A percentile compares a stretch with the other conserved stretches of the same genome.
phyloP scores from a whole-genome alignment of 495 filamentous ascomycete genomes.

The Penicillium coffeae region DNA sequence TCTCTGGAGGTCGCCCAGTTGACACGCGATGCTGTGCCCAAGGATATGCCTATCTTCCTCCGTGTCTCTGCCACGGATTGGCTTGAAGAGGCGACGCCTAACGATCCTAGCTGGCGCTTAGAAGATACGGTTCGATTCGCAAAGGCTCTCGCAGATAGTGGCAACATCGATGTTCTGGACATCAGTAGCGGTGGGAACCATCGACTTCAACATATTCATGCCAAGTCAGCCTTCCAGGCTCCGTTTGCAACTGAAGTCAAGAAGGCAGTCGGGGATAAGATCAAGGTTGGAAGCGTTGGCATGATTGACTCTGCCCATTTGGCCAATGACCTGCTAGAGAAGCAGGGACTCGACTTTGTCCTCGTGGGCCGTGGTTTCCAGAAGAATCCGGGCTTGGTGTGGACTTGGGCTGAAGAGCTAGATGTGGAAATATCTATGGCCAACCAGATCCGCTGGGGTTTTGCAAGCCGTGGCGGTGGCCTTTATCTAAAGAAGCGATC shows the following conservation, averaged over 20 bases:
- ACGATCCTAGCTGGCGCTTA: constrained; percentile 52
- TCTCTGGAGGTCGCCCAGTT: constrained; percentile 54
- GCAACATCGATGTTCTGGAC: constrained; percentile 60
- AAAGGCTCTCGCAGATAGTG: constrained; percentile 45
- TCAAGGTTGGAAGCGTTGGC: constrained; percentile 58
- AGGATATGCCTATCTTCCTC: constrained; percentile 62
- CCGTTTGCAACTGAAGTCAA: constrained; percentile 56
- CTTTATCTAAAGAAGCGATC: constrained; percentile 19
- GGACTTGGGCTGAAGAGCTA: constrained; percentile 65
- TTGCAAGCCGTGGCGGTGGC: constrained; percentile 21
- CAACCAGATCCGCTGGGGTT: constrained; percentile 65
- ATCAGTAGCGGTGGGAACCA: constrained; percentile 60
- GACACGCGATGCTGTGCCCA: constrained; percentile 50
- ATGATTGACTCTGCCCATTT: constrained; percentile 54
- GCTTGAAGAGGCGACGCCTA: constrained; percentile 44
- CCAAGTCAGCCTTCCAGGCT: constrained; percentile 59
- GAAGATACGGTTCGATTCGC: constrained; percentile 55
- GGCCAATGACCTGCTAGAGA: constrained; percentile 53
- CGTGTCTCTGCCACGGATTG: constrained; percentile 59
- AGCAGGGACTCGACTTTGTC: constrained; percentile 55
- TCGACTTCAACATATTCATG: constrained; percentile 50
- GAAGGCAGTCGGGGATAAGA: constrained; percentile 54
- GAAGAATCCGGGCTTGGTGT: constrained; percentile 65
- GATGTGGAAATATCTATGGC: constrained; percentile 58
- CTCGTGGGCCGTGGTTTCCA: constrained; percentile 63